These are phyloP conservation scores for Xylaria sp. DNA, from an alignment of 2,329 filamentous ascomycete species.

Conservation along the genomic window DNA sequence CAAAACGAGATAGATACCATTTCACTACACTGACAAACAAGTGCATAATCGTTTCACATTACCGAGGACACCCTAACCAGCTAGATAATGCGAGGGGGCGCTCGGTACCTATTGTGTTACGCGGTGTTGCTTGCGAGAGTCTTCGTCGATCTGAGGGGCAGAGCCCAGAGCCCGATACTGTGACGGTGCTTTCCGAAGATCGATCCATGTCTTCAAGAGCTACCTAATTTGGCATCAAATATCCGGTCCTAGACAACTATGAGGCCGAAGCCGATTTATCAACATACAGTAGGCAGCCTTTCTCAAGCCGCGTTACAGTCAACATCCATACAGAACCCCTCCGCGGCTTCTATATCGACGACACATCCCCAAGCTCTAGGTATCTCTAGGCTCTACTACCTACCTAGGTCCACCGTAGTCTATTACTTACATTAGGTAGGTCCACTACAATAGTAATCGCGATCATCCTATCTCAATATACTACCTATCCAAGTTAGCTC, in stretches of 20 bases:
- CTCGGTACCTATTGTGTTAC: not conserved
- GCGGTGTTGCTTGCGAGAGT: not conserved
- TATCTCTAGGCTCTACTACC: no score
- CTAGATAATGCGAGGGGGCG: not conserved
- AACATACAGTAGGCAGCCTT: not conserved
- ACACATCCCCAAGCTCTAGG: no score
- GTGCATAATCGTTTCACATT: conserved; percentile 23
- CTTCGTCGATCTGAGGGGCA: not conserved
- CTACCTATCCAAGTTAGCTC: no score
- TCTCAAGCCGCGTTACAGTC: not conserved
- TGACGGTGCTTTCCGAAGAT: not conserved
- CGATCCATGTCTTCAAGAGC: not conserved
- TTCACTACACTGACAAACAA: conserved; percentile 1
- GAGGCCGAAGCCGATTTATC: not conserved
- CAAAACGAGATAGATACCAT: not conserved
- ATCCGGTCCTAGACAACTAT: not conserved
- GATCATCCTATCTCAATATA: no score
- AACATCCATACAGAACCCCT: not conserved
- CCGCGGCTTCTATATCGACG: not conserved
- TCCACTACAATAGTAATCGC: no score
- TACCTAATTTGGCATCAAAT: not conserved
- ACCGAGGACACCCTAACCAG: conserved; percentile 1
- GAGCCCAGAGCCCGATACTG: not conserved
- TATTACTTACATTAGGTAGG: no score
- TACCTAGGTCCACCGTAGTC: no score